phyloP scores from a whole-genome alignment of 2,329 filamentous ascomycete genomes.

The Aspergillus glaucus region DNA sequence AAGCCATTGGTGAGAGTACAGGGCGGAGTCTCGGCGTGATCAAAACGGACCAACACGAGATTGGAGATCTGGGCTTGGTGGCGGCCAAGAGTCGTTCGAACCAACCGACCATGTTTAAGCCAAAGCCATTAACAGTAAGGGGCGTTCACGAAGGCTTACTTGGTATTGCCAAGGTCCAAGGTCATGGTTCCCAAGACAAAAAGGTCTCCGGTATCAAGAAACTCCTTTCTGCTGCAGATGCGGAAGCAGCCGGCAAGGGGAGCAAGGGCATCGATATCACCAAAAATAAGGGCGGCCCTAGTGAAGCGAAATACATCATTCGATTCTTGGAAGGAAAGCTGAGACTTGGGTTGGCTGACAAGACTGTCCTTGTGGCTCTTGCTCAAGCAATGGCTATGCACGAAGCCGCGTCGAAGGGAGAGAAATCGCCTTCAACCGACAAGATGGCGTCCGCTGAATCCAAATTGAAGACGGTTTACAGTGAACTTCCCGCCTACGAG shows the following conservation, averaged over 20 bases:
- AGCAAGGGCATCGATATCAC: conserved; percentile 66
- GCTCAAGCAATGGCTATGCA: conserved; percentile 83
- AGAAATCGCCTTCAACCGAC: conserved; percentile 63
- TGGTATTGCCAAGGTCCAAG: conserved; percentile 77
- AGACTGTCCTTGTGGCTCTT: conserved; percentile 80
- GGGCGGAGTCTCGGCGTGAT: conserved; percentile 82
- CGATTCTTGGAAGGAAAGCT: conserved; percentile 93
- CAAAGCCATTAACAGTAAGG: conserved; percentile 77
- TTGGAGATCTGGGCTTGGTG: conserved; percentile 89
- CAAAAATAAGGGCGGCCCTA: conserved; percentile 87
- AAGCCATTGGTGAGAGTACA: conserved; percentile 90
- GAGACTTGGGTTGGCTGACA: conserved; percentile 84
- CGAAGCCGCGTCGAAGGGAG: conserved; percentile 64
- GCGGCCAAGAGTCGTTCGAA: conserved; percentile 93
- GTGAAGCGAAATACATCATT: conserved; percentile 90
- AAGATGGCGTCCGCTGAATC: conserved; percentile 78
- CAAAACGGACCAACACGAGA: conserved; percentile 92
- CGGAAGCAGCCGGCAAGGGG: conserved; percentile 62
- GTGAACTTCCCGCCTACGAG: conserved; percentile 91
- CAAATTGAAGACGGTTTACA: conserved; percentile 84
- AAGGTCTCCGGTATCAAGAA: conserved; percentile 97
- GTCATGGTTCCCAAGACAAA: conserved; percentile 78
- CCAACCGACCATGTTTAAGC: conserved; percentile 97
- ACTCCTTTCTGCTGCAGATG: conserved; percentile 82
- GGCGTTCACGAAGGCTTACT: conserved; percentile 85